phyloP scores from a whole-genome alignment of 2,329 filamentous ascomycete genomes.

The Stachybotrys elegans region DNA sequence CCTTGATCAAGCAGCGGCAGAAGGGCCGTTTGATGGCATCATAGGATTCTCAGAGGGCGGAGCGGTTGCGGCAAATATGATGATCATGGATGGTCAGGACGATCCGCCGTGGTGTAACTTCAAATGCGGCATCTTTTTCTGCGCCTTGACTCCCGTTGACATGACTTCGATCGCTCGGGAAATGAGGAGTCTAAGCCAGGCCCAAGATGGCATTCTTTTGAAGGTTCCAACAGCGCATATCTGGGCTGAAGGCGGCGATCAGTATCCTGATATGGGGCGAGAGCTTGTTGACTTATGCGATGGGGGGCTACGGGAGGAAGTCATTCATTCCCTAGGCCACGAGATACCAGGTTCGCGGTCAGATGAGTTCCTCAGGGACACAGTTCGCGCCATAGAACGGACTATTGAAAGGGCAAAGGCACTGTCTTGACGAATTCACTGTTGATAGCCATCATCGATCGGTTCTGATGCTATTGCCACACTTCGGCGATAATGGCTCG shows the following conservation, averaged over 20 bases:
- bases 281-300: not conserved
- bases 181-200: constrained; percentile 17
- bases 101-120: constrained; percentile 16
- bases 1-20: not conserved
- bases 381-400: not conserved
- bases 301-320: not conserved
- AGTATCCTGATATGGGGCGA: not conserved
- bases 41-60: constrained; percentile 27
- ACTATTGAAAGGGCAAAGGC: not conserved
- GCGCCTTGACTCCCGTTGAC: constrained; percentile 21
- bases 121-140: constrained; percentile 25
- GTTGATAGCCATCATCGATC: too few species aligned
- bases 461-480: too few species aligned
- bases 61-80: constrained; percentile 23
- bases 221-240: constrained; percentile 17
- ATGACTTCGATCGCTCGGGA: constrained; percentile 17
- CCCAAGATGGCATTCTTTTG: constrained; percentile 16
- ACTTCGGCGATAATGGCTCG: too few species aligned
- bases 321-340: not conserved
- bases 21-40: not conserved
- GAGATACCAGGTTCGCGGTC: not conserved
- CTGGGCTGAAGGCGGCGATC: not conserved
- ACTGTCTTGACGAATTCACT: too few species aligned
- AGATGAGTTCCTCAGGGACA: not conserved
- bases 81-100: constrained; percentile 20